A percentile compares a stretch with the other conserved stretches of the same genome.
These are phyloP conservation scores for Blumeria graminis DNA, from an alignment of 2,329 filamentous ascomycete species.

Conservation along the genomic window DNA sequence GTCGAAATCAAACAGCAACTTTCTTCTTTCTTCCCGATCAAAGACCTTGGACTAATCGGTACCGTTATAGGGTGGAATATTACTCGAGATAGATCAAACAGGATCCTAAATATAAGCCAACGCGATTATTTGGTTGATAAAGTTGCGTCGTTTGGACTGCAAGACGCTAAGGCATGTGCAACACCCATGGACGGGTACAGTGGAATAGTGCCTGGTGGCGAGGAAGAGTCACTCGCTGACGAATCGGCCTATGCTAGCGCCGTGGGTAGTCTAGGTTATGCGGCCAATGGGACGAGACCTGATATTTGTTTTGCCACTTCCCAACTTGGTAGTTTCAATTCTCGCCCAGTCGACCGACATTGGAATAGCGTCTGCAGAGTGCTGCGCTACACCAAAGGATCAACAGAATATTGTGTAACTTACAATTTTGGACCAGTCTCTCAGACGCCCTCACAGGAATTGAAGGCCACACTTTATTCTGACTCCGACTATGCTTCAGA, in stretches of 20 bases:
- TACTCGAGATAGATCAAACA: neutral
- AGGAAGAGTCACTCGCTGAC: neutral
- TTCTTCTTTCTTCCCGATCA: neutral
- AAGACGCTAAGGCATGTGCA: neutral
- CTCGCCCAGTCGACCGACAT: neutral
- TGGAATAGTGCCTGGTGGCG: neutral
- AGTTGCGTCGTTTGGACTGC: neutral
- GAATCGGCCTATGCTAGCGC: neutral
- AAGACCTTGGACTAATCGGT: neutral
- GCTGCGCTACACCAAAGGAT: neutral
- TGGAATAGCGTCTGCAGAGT: neutral
- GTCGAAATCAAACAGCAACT: neutral
- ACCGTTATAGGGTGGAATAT: neutral
- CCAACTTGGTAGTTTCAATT: neutral
- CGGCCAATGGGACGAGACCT: neutral
- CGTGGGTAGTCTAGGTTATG: neutral
- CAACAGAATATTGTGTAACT: neutral
- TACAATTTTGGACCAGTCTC: neutral
- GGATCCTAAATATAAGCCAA: neutral
- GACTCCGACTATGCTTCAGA: neutral
- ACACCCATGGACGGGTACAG: neutral
- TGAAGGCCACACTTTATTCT: neutral
- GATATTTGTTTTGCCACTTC: neutral
- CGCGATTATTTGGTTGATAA: neutral
- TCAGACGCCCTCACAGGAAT: neutral